Conservation (phyloP, 495 filamentous ascomycete genomes). For the Echria macrotheca region DNA sequence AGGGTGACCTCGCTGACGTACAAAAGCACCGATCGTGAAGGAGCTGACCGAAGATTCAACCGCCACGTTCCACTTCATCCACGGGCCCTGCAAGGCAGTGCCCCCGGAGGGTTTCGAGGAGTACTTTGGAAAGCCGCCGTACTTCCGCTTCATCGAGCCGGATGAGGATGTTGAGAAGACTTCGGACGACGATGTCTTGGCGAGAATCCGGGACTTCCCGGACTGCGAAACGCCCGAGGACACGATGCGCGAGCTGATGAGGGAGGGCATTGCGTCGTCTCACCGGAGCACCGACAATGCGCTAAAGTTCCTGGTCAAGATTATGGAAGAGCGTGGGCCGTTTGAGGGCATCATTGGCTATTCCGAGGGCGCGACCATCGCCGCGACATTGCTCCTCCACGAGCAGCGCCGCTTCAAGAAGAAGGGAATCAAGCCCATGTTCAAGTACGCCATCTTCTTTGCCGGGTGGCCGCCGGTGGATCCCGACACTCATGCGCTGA, state of each 20-base stretch:
- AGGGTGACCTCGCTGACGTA: neutral
- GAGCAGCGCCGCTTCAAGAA: conserved; percentile 43
- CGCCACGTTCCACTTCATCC: conserved; percentile 42
- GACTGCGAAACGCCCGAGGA: conserved; percentile 43
- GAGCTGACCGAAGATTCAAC: conserved; percentile 41
- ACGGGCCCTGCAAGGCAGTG: conserved; percentile 41
- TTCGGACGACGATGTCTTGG: conserved; percentile 40
- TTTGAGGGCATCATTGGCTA: conserved; percentile 55
- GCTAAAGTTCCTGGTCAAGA: conserved; percentile 38
- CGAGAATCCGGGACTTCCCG: conserved; percentile 46
- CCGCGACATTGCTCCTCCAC: conserved; percentile 49
- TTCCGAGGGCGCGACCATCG: conserved; percentile 57
- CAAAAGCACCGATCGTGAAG: conserved; percentile 41
- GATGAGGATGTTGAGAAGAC: conserved; percentile 36
- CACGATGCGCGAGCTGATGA: conserved; percentile 47
- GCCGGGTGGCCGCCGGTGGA: conserved; percentile 54
- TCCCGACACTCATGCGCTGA: conserved; percentile 36
- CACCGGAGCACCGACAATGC: conserved; percentile 38
- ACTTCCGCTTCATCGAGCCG: conserved; percentile 47
- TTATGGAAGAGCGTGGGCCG: conserved; percentile 47
- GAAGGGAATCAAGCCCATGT: conserved; percentile 40
- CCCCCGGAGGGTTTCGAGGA: conserved; percentile 48
- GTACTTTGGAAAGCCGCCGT: conserved; percentile 47
- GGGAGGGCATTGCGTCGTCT: conserved; percentile 40
- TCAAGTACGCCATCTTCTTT: conserved; percentile 55